Percentiles rank a stretch among this genome's conserved stretches.
phyloP scores from a whole-genome alignment of 768 basidiomycete species.

The Gloeophyllum trabeum region DNA sequence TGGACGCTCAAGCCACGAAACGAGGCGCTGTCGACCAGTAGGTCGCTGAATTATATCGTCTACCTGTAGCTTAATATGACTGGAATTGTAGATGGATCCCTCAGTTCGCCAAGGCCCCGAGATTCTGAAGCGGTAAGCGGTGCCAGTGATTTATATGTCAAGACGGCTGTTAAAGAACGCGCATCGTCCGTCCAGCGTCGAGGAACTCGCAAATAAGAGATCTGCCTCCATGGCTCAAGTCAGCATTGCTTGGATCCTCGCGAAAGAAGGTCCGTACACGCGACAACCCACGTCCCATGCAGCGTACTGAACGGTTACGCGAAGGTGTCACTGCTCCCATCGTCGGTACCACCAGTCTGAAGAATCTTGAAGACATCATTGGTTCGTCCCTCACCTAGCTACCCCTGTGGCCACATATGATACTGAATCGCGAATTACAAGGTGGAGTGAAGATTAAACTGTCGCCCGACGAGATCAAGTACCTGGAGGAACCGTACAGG shows the following conservation, averaged over 20 bases:
- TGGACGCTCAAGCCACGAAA: neutral
- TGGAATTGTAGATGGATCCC: neutral
- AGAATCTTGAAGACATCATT: constrained; percentile 19
- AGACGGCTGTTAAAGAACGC: neutral
- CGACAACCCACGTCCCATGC: neutral
- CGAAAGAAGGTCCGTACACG: neutral
- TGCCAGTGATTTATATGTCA: neutral
- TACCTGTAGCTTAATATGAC: neutral
- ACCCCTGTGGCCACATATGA: neutral
- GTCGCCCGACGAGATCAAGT: constrained; percentile 18
- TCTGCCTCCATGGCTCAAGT: constrained; percentile 14
- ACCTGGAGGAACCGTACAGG: constrained; percentile 16
- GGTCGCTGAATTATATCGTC: neutral
- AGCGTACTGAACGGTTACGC: neutral
- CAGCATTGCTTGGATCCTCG: constrained; percentile 12
- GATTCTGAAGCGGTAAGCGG: neutral
- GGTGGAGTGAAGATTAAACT: constrained; percentile 8
- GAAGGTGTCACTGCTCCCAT: constrained; percentile 19
- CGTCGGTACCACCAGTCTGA: constrained; percentile 18
- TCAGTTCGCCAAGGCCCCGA: neutral
- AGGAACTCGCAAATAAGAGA: constrained; percentile 12
- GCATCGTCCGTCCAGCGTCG: constrained; percentile 8
- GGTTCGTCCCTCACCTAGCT: constrained; percentile 1
- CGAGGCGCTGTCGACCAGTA: neutral
- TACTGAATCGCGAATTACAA: neutral